Conservation (phyloP, 495 filamentous ascomycete genomes). For the Penicillium canescens region DNA sequence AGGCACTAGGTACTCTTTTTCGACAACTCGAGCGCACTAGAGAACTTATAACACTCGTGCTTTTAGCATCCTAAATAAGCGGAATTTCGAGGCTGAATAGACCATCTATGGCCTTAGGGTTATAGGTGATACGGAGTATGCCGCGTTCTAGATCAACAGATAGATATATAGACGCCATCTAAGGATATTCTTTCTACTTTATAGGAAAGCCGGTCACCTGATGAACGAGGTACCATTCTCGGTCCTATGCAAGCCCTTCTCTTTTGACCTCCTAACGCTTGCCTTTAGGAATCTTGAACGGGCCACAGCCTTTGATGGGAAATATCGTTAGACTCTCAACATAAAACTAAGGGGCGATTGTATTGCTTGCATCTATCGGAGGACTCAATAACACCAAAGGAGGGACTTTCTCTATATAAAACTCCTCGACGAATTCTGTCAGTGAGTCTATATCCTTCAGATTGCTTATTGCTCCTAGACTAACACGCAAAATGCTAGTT, state of each 20-base stretch:
- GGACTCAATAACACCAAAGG: constrained; percentile 29
- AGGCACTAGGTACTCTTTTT: constrained; percentile 61
- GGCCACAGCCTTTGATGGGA: constrained; percentile 87
- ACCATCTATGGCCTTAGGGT: constrained; percentile 17
- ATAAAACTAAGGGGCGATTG: constrained; percentile 32
- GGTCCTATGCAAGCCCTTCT: constrained; percentile 71
- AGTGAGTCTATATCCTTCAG: constrained; percentile 69
- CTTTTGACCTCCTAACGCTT: constrained; percentile 60
- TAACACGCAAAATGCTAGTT: too few relatives aligned
- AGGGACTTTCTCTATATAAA: constrained; percentile 54
- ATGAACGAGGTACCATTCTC: constrained; percentile 92
- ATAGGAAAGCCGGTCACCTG: constrained; percentile 74
- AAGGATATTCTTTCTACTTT: constrained; percentile 77
- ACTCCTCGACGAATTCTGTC: constrained; percentile 71
- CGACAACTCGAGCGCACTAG: constrained; percentile 32
- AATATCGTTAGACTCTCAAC: constrained; percentile 68
- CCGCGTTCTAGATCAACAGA: constrained; percentile 62
- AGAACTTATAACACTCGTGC: constrained; percentile 53
- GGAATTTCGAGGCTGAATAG: constrained; percentile 49
- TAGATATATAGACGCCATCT: constrained; percentile 78
- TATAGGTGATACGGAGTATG: constrained; percentile 49
- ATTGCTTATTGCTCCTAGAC: constrained; percentile 77
- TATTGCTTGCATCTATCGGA: constrained; percentile 11
- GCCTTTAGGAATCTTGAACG: constrained; percentile 65
- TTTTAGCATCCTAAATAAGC: constrained; percentile 51